phyloP scores from a whole-genome alignment of 2,329 filamentous ascomycete species.

The Colletotrichum acutatum region DNA sequence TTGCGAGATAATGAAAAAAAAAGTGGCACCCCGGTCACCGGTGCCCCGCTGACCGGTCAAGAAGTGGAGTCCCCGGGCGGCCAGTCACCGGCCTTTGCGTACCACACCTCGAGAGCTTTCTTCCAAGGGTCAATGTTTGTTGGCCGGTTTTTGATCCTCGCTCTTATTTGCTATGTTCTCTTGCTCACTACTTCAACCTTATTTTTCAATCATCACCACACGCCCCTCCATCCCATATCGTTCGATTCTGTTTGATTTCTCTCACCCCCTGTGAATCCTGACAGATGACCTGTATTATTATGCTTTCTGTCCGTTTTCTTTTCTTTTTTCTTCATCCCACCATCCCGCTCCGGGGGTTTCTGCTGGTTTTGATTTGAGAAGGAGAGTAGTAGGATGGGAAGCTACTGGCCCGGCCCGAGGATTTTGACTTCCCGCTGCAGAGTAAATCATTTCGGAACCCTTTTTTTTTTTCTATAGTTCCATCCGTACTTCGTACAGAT shows the following conservation, averaged over 20 bases:
- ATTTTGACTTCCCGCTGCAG: conserved; percentile 7
- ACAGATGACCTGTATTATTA: conserved; percentile 1
- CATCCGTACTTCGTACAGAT: background rate
- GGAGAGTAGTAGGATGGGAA: background rate
- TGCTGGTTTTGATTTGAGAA: background rate
- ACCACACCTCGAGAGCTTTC: conserved; percentile 19
- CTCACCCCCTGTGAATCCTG: background rate
- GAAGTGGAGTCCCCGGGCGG: conserved; percentile 30
- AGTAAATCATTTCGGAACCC: background rate
- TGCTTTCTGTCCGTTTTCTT: background rate
- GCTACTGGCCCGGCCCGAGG: conserved; percentile 5
- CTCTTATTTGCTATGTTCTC: no score
- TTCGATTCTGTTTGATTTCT: background rate
- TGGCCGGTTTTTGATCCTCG: background rate
- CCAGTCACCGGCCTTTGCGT: conserved; percentile 28
- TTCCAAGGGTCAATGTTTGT: background rate
- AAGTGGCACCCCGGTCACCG: conserved; percentile 32
- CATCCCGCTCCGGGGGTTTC: background rate
- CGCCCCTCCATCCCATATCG: conserved; percentile 12
- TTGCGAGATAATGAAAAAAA: background rate
- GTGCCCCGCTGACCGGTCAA: conserved; percentile 32
- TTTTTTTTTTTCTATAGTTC: no score
- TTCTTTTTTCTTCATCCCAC: background rate
- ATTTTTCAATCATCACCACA: background rate
- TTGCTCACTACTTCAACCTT: background rate